Percentiles rank a stretch among this genome's conserved stretches.
These are phyloP conservation scores for Aspergillus viridinutans DNA, from an alignment of 2,329 filamentous ascomycete genomes.

Conservation along the genomic window DNA sequence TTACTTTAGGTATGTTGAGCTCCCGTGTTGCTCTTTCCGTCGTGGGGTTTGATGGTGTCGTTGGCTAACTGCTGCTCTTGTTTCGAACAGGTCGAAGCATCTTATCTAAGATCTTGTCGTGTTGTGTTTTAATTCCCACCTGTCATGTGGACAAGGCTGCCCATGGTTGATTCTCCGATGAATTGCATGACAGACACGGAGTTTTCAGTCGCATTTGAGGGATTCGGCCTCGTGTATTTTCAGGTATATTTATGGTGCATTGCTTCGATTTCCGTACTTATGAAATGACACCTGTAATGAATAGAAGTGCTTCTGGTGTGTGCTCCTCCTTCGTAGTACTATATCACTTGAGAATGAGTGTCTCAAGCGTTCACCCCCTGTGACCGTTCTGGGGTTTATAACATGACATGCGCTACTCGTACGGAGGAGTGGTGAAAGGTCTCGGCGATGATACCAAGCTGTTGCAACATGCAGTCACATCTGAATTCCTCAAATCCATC, in stretches of 20 bases:
- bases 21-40: neutral
- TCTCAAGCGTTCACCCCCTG: neutral
- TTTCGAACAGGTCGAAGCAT: constrained; percentile 57
- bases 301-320: neutral
- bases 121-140: constrained; percentile 1
- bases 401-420: neutral
- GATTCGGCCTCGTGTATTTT: constrained; percentile 13
- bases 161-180: constrained; percentile 11
- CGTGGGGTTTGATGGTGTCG: neutral
- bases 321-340: neutral
- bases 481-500: neutral
- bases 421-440: neutral
- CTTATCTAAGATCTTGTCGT: constrained; percentile 50
- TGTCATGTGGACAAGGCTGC: constrained; percentile 1
- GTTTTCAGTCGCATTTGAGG: constrained; percentile 18
- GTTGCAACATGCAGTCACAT: neutral
- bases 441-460: neutral
- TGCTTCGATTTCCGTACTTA: constrained; percentile 15
- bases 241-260: constrained; percentile 17
- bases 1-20: constrained; percentile 72
- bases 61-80: constrained; percentile 12
- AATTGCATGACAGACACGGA: constrained; percentile 16
- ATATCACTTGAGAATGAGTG: neutral
- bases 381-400: neutral
- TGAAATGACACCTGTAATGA: constrained; percentile 7